These are phyloP conservation scores for Saccharomycopsis hybrid DNA, from an alignment of 1,139 yeast species.

Conservation along the genomic window DNA sequence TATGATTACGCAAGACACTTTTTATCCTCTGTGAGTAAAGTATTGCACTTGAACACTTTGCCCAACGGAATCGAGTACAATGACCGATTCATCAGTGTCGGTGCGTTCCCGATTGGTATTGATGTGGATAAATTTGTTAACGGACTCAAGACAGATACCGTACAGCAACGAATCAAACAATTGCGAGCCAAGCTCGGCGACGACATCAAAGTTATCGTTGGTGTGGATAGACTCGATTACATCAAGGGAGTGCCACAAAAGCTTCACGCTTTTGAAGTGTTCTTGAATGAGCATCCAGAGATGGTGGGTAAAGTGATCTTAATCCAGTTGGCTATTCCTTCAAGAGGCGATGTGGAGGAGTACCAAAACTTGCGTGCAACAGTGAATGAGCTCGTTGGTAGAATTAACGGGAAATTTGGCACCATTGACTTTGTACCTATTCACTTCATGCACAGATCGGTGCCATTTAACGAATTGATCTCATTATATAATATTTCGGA, in stretches of 20 bases:
- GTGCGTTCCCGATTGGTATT: slow-evolving; percentile 98
- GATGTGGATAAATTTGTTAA: slow-evolving; percentile 87
- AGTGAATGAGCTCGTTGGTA: slow-evolving; percentile 92
- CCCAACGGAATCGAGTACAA: slow-evolving; percentile 87
- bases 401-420: slow-evolving; percentile 94
- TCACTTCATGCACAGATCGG: slow-evolving; percentile 89
- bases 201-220: slow-evolving; percentile 80
- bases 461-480: slow-evolving; percentile 85
- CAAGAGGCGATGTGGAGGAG: slow-evolving; percentile 97
- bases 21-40: slow-evolving; percentile 82
- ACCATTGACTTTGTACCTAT: slow-evolving; percentile 97
- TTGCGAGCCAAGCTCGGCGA: slow-evolving; percentile 53
- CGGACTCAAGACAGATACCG: slow-evolving; percentile 62
- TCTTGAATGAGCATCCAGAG: slow-evolving; percentile 88
- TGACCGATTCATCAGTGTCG: slow-evolving; percentile 75
- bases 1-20: slow-evolving; percentile 99
- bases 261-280: slow-evolving; percentile 90
- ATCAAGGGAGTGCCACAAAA: slow-evolving; percentile 98
- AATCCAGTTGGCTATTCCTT: slow-evolving; percentile 96
- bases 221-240: slow-evolving; percentile 92
- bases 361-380: slow-evolving; percentile 90
- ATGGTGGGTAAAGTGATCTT: slow-evolving; percentile 97
- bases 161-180: slow-evolving; percentile 56
- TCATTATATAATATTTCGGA: slow-evolving; percentile 82
- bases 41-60: slow-evolving; percentile 71